Evolutionary conservation across 345 rosid species (phyloP).

Genomic region (Psidium guajava): DNA sequence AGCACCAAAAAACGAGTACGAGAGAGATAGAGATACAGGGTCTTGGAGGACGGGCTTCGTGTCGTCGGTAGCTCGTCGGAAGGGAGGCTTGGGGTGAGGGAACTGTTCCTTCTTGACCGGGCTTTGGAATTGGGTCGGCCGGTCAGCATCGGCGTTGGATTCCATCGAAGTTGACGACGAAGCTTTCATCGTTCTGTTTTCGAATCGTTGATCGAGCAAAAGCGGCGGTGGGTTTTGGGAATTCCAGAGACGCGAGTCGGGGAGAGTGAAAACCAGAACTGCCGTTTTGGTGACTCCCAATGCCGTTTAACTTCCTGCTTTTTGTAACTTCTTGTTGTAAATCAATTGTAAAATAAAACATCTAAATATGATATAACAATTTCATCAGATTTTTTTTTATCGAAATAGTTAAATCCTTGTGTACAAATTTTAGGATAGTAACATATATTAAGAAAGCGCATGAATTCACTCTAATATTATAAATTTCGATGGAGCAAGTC

Average conservation of each 20-base stretch:
- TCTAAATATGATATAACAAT: not conserved
- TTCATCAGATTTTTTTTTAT: not conserved
- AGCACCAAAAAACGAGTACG: too few relatives aligned
- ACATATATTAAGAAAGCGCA: not conserved
- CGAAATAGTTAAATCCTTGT: not conserved
- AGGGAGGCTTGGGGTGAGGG: slow-evolving; percentile 29
- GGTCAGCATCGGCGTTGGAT: not conserved
- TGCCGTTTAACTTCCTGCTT: not conserved
- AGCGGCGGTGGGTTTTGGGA: not conserved
- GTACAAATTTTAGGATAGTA: not conserved
- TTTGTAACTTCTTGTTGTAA: not conserved
- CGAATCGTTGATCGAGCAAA: not conserved
- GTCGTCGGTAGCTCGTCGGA: slow-evolving; percentile 58
- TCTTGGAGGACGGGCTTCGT: slow-evolving; percentile 72
- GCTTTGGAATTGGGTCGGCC: not conserved
- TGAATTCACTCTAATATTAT: not conserved
- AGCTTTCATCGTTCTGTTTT: not conserved
- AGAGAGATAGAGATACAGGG: slow-evolving; percentile 26
- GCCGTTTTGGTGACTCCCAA: not conserved
- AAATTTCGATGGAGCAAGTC: fast-evolving
- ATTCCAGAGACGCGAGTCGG: not conserved
- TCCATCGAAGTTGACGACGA: not conserved
- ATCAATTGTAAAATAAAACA: not conserved
- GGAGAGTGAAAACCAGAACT: not conserved
- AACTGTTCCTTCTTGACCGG: not conserved